A percentile compares a stretch with the other conserved stretches of the same genome.
These are phyloP conservation scores for Russula virescens DNA, from an alignment of 768 basidiomycete species.

Conservation along the genomic window DNA sequence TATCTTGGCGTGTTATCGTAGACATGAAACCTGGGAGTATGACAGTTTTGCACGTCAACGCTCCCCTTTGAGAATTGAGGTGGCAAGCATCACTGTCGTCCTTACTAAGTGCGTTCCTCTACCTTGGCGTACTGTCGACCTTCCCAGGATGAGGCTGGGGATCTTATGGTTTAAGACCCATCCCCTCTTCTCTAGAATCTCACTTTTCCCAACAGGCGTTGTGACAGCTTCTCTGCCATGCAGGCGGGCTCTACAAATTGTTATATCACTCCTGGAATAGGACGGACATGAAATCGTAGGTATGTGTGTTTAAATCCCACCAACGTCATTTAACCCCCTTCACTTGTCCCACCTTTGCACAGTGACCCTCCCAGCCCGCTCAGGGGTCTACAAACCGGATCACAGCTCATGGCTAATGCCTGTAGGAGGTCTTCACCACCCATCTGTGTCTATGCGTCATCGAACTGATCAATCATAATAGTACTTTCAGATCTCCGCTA, in stretches of 20 bases:
- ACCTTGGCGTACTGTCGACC: conserved; percentile 31
- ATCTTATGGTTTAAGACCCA: conserved; percentile 34
- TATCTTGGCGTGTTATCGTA: conserved; percentile 60
- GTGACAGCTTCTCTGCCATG: conserved; percentile 57
- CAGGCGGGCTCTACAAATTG: conserved; percentile 44
- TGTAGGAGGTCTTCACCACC: conserved; percentile 31
- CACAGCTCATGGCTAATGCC: conserved; percentile 49
- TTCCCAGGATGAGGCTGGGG: conserved; percentile 17
- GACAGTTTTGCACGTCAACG: conserved; percentile 41
- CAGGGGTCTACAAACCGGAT: conserved; percentile 47
- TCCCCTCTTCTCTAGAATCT: not conserved
- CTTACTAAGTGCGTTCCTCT: conserved; percentile 32
- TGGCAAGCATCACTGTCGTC: not conserved
- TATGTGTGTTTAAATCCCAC: conserved; percentile 38
- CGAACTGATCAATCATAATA: conserved; percentile 24
- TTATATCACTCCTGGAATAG: conserved; percentile 39
- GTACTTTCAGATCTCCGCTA: conserved; percentile 26
- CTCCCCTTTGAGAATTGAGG: not conserved
- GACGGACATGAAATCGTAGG: conserved; percentile 48
- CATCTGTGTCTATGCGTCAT: not conserved
- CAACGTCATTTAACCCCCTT: not conserved
- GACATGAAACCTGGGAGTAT: conserved; percentile 57
- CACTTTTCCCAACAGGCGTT: conserved; percentile 37
- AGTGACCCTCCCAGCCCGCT: conserved; percentile 45
- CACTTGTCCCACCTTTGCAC: not conserved